Percentiles rank a stretch among this genome's conserved stretches.
phyloP scores from a whole-genome alignment of 1,284 basidiomycete genomes.

The Phellinidium pouzarii region DNA sequence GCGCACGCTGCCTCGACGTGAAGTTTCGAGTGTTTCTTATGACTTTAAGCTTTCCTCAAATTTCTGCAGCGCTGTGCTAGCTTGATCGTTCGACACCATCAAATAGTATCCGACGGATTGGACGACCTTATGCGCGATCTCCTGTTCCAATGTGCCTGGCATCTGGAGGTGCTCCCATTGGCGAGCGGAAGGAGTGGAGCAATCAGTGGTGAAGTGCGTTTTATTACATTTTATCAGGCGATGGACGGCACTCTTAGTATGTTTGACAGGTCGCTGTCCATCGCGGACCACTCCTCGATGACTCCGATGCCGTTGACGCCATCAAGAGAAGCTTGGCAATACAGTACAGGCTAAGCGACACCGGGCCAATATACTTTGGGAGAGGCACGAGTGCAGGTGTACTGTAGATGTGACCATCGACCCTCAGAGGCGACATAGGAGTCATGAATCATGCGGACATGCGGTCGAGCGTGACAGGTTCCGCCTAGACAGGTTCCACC shows the following conservation, averaged over 20 bases:
- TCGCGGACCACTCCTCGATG: conserved; percentile 39
- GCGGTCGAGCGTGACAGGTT: no score
- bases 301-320: conserved; percentile 31
- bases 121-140: conserved; percentile 53
- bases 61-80: conserved; percentile 38
- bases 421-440: not conserved
- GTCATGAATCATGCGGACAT: no score
- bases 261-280: conserved; percentile 53
- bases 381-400: conserved; percentile 61
- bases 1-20: conserved; percentile 51
- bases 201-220: conserved; percentile 63
- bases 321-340: conserved; percentile 48
- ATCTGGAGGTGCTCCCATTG: conserved; percentile 62
- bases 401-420: conserved; percentile 31
- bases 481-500: no score
- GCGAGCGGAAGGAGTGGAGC: conserved; percentile 66
- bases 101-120: conserved; percentile 43
- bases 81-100: conserved; percentile 57
- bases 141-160: conserved; percentile 53
- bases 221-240: conserved; percentile 19
- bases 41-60: not conserved
- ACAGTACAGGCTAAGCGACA: conserved; percentile 64
- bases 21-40: conserved; percentile 7
- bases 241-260: not conserved
- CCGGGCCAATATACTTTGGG: conserved; percentile 58